Percentiles rank a stretch among this genome's conserved stretches.
phyloP scores from a whole-genome alignment of 306 rosid species.

The Cajanus cajan region DNA sequence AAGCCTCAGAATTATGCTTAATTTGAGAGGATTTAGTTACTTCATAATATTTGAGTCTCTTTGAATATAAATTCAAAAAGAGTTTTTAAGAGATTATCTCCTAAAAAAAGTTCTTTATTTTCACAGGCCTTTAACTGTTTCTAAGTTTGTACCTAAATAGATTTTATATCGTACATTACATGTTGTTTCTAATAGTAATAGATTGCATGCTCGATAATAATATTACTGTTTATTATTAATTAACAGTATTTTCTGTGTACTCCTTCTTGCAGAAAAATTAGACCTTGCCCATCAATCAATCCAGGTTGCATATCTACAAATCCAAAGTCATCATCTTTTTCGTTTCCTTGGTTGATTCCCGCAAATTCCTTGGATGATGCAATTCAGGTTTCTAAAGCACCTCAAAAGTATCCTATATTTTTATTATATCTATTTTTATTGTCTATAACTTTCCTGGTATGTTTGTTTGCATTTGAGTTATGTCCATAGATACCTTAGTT shows the following conservation, averaged over 20 bases:
- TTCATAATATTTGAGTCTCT: neutral
- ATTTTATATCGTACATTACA: neutral
- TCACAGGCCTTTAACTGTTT: too few relatives aligned
- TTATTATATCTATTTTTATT: neutral
- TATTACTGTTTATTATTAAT: neutral
- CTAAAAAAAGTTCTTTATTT: too few relatives aligned
- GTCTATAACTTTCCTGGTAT: neutral
- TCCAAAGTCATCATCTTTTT: constrained; percentile 76
- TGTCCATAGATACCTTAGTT: neutral
- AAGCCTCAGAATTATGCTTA: constrained; percentile 2
- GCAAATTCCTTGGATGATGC: constrained; percentile 50
- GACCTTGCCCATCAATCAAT: constrained; percentile 89
- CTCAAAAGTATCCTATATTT: neutral
- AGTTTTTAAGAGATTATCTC: too few relatives aligned
- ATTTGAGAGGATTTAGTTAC: neutral
- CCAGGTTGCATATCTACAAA: constrained; percentile 83
- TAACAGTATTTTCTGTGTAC: neutral
- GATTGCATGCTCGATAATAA: neutral
- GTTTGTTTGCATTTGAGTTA: neutral
- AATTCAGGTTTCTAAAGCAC: constrained; percentile 60
- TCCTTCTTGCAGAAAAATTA: constrained; percentile 62
- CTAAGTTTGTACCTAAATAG: too few relatives aligned
- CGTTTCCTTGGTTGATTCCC: constrained; percentile 77
- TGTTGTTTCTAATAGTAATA: neutral
- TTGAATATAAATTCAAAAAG: too few relatives aligned